Evolutionary conservation across 2,329 filamentous ascomycete genomes (phyloP), one percentile per base, ranked within the genome.

Genomic region (Fusarium sarcochroum): DNA sequence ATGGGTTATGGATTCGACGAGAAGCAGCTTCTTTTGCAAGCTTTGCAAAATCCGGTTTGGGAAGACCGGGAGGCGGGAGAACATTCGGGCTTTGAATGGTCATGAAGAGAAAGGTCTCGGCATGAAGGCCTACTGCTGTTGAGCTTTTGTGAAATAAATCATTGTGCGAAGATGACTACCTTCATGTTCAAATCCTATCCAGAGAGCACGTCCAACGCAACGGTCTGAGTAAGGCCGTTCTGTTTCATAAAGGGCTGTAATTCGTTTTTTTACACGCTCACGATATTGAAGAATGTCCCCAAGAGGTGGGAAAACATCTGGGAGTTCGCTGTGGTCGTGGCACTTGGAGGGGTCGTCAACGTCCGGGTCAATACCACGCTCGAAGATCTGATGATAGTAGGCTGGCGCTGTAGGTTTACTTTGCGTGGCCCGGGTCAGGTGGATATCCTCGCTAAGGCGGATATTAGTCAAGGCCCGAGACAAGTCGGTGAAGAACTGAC

Each of bases 171-270:
- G 1, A 21, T 3, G 5, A 38, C 9, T 7, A 58, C 59, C 59
- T 5, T 70, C 68, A n/a, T 70, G 60, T 5, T 71, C 64, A 5
- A 70, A 70, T 0, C 56, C 64, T 17, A 71, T 63, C 68, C 68
- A 71, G 9, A 70, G 52, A 5, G 68, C 64, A 1, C 52, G 59
- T 7, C 53, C 60, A 1, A 62, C 2, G 2, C 59, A 27, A 3
- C 63, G 59, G 20, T 69, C n/a, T n/a, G 13, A 11, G 20, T 35
- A 48, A 1, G 64, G 42, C 5, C 11, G 25, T 3, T 17, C 41
- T 3, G 15, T 56, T 1, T 49, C 42, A 4, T 69, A 69, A 14
- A 69, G 46, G 1, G 15, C 17, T 8, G 1, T 6, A 5, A 70
- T 70, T 8, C 52, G 32, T 15, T 37, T 6, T 3, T 69, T 56